Conservation (phyloP, 805 yeast genomes). For the Candida ulmi region DNA sequence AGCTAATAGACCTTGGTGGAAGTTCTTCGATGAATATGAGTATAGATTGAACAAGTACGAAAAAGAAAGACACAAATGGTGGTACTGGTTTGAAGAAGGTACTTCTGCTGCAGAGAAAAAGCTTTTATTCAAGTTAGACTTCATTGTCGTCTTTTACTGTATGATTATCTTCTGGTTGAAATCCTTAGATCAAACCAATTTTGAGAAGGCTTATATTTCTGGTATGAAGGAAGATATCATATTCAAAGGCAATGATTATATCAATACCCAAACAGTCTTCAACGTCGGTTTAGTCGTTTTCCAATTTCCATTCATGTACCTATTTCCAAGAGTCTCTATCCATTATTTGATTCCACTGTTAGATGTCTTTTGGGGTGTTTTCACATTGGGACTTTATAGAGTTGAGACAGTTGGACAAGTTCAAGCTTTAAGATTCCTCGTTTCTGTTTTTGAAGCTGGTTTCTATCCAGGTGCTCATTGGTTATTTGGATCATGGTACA, state of each 20-base stretch:
- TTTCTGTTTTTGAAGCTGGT: constrained; percentile 62
- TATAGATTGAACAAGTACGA: constrained; percentile 37
- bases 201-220: constrained; percentile 59
- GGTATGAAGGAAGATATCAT: constrained; percentile 51
- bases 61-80: constrained; percentile 38
- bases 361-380: constrained; percentile 59
- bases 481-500: constrained; percentile 51
- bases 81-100: constrained; percentile 46
- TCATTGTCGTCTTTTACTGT: constrained; percentile 47
- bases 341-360: constrained; percentile 40
- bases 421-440: constrained; percentile 54
- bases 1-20: constrained; percentile 46
- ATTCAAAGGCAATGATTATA: constrained; percentile 56
- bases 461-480: constrained; percentile 55
- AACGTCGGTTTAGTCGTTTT: constrained; percentile 54
- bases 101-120: constrained; percentile 26
- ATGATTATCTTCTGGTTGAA: constrained; percentile 64
- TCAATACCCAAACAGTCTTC: constrained; percentile 53
- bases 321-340: constrained; percentile 48
- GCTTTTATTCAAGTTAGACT: constrained; percentile 37
- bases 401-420: constrained; percentile 41
- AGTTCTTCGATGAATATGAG: constrained; percentile 57
- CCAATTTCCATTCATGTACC: constrained; percentile 57
- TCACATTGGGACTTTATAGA: constrained; percentile 47
- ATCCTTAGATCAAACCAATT: constrained; percentile 52